phyloP scores from a whole-genome alignment of 306 rosid species.

The Quercus wislizeni region DNA sequence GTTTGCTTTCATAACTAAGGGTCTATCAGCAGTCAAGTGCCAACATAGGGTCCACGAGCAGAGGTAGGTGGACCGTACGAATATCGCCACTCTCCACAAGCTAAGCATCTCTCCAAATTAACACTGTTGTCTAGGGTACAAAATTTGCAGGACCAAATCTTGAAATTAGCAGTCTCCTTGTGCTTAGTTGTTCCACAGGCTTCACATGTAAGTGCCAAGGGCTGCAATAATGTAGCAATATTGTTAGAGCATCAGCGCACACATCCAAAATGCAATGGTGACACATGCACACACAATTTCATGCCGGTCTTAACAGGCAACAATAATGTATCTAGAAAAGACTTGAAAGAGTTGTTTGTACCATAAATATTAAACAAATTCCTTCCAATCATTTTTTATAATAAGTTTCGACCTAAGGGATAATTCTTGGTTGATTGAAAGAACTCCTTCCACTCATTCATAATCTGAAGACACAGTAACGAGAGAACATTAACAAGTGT shows the following conservation, averaged over 20 bases:
- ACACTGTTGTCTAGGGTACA: slow-evolving; percentile 51
- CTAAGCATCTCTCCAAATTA: slow-evolving; percentile 48
- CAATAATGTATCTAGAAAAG: no score
- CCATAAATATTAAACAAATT: no score
- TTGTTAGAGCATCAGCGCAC: background rate
- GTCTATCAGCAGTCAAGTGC: slow-evolving; percentile 26
- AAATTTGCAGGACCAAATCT: slow-evolving; percentile 59
- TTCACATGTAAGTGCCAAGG: slow-evolving; percentile 35
- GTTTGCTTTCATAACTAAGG: background rate
- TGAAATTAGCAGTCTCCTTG: slow-evolving; percentile 16
- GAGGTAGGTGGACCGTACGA: slow-evolving; percentile 48
- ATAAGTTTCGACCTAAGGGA: no score
- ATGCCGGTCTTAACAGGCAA: no score
- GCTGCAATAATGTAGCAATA: slow-evolving; percentile 35
- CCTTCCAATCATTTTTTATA: no score
- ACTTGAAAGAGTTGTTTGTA: no score
- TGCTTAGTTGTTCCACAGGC: slow-evolving; percentile 40
- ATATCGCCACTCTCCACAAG: slow-evolving; percentile 60
- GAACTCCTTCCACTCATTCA: no score
- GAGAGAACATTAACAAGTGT: no score
- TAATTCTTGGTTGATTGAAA: no score
- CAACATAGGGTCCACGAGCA: slow-evolving; percentile 26
- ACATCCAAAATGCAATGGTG: slow-evolving; percentile 1
- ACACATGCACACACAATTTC: background rate
- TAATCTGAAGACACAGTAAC: no score